These are phyloP conservation scores for Ceratobasidium sp. DNA, from an alignment of 1,284 basidiomycete genomes.

Conservation along the genomic window DNA sequence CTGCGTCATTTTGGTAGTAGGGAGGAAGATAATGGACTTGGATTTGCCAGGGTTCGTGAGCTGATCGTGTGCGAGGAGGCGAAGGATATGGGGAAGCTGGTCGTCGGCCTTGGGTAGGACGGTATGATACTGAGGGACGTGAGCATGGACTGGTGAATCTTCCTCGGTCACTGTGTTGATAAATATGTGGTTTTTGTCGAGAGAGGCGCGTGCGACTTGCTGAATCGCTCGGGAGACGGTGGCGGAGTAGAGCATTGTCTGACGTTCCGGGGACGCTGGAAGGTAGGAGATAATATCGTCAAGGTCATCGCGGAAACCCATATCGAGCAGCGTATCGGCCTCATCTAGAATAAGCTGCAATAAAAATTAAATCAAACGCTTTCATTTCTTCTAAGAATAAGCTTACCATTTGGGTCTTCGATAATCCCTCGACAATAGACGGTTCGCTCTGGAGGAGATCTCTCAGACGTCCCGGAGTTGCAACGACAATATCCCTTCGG, in stretches of 20 bases:
- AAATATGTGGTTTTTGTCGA: slow-evolving; percentile 70
- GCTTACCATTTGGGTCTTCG: slow-evolving; percentile 72
- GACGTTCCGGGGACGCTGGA: slow-evolving; percentile 76
- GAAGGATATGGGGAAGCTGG: slow-evolving; percentile 84
- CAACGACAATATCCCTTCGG: slow-evolving; percentile 89
- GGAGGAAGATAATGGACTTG: slow-evolving; percentile 91
- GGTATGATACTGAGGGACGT: slow-evolving; percentile 89
- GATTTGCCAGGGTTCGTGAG: slow-evolving; percentile 76
- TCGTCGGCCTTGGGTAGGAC: slow-evolving; percentile 75
- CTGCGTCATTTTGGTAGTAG: slow-evolving; percentile 90
- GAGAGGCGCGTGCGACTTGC: slow-evolving; percentile 68
- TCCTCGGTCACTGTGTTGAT: slow-evolving; percentile 73
- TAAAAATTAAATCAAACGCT: slow-evolving; percentile 14
- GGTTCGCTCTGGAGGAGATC: slow-evolving; percentile 81
- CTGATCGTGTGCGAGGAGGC: slow-evolving; percentile 92
- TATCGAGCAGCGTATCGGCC: slow-evolving; percentile 94
- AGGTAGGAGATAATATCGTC: slow-evolving; percentile 79
- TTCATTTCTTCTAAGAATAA: slow-evolving; percentile 12
- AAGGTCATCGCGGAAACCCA: slow-evolving; percentile 96
- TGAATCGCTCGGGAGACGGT: slow-evolving; percentile 73
- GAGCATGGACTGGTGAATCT: slow-evolving; percentile 75
- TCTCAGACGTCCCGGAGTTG: slow-evolving; percentile 90
- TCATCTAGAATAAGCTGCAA: slow-evolving; percentile 90
- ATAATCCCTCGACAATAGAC: slow-evolving; percentile 68
- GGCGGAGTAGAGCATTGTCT: slow-evolving; percentile 97